Evolutionary conservation across 2,329 filamentous ascomycete species (phyloP), one percentile per base, ranked within the genome.

Genomic region (Monosporascus sp.): DNA sequence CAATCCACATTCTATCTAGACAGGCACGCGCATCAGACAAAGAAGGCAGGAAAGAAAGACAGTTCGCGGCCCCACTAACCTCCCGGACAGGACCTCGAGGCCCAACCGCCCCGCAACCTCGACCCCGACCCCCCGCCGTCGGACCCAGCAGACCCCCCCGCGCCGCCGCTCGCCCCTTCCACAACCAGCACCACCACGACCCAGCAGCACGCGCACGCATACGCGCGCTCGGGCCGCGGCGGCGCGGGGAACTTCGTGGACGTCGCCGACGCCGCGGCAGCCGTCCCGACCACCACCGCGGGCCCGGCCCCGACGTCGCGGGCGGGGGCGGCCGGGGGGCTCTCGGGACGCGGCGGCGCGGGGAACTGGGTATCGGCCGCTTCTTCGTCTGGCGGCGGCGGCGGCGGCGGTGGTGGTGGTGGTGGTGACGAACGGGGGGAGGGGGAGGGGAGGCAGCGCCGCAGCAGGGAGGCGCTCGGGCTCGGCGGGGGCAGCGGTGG

Each of bases 201-300:
- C 6, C 56, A 15, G 11, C 57, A 31, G 27, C 52, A 44, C 39
- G 62, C 62, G 39, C 52, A n/a, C 57, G 39, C 61, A 47, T 76
- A 77, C 67, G 60, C 70, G 22, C 68, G 74, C 39, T 70, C 69
- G 37, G 83, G 83, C 51, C 79, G 83, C 54, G 83, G 83, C 58
- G 83, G 83, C 20, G 81, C 82, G 1, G 83, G 83, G 38, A 87
- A 87, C 71, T 83, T 78, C 62, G 65, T 76, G 50, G 73, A 76
- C 50, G 59, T 70, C 18, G 60, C 67, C 44, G 62, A 68, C 56
- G 52, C 59, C 60, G 6, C 51, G 49, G 31, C 56, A 50, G 11
- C 54, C 5, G 46, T 54, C 20, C 1, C 47, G 17, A 8, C 51
- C 20, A 25, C 38, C 20, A 25, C 54, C 49, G 11, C 36, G 35